Evolutionary conservation across 2,329 filamentous ascomycete species (phyloP).

Genomic region (Curvularia spicifera): DNA sequence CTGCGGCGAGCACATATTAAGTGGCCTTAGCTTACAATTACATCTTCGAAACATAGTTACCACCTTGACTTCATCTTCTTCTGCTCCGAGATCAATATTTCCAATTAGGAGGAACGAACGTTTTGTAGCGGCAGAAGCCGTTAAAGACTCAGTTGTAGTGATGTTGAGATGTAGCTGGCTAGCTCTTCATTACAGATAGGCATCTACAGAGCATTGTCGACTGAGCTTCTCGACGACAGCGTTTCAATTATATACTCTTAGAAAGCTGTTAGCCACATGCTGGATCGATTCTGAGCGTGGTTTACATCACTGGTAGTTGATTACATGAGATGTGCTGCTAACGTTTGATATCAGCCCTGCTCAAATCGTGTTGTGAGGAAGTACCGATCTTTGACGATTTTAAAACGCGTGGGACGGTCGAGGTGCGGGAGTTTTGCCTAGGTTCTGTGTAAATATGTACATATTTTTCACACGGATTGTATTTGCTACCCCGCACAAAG

Average conservation of each 20-base stretch:
- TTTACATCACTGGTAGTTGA: too few species aligned
- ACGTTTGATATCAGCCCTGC: too few species aligned
- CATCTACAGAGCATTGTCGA: slow-evolving; percentile 58
- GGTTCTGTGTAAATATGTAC: background rate
- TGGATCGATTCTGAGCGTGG: too few species aligned
- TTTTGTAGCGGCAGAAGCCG: slow-evolving; percentile 1
- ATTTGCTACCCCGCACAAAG: background rate
- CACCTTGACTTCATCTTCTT: slow-evolving; percentile 37
- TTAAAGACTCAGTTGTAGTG: slow-evolving; percentile 54
- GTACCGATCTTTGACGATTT: too few species aligned
- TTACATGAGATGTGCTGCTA: too few species aligned
- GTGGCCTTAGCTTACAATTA: slow-evolving; percentile 42
- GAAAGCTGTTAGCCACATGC: too few species aligned
- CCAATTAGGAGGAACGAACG: background rate
- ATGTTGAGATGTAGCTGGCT: slow-evolving; percentile 59
- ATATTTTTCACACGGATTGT: background rate
- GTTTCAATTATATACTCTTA: slow-evolving; percentile 34
- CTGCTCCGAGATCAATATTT: slow-evolving; percentile 35
- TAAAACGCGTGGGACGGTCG: background rate
- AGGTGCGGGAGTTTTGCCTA: background rate
- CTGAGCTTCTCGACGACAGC: slow-evolving; percentile 52
- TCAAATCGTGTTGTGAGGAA: too few species aligned
- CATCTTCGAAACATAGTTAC: slow-evolving; percentile 65
- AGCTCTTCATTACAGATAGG: slow-evolving; percentile 61
- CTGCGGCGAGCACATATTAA: too few species aligned